phyloP scores from a whole-genome alignment of 2,329 filamentous ascomycete species.

The Alternaria sp. region DNA sequence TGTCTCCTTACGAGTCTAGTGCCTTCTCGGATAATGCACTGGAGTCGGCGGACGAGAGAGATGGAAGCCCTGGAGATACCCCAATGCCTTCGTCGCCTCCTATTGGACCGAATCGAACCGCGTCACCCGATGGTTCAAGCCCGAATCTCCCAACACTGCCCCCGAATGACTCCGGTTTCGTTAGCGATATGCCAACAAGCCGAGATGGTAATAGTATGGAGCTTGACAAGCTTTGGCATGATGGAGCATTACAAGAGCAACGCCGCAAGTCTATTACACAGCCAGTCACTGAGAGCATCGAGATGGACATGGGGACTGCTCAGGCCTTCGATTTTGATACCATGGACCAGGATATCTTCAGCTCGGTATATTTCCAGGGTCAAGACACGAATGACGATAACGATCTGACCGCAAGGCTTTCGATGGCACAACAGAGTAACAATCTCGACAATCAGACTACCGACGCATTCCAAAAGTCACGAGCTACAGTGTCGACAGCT shows the following conservation, averaged over 20 bases:
- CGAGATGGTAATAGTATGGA: constrained; percentile 69
- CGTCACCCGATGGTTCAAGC: constrained; percentile 77
- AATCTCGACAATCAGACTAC: not conserved
- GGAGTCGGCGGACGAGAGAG: constrained; percentile 59
- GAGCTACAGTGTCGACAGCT: constrained; percentile 19
- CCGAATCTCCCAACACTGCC: constrained; percentile 71
- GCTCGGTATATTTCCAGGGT: constrained; percentile 11
- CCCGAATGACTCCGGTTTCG: constrained; percentile 78
- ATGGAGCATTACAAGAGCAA: constrained; percentile 28
- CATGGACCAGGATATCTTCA: constrained; percentile 19
- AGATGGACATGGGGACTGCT: constrained; percentile 23
- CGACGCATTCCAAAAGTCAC: constrained; percentile 16
- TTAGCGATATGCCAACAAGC: constrained; percentile 79
- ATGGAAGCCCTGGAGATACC: constrained; percentile 63
- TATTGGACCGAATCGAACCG: constrained; percentile 67
- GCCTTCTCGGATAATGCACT: constrained; percentile 54
- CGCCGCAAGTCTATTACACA: constrained; percentile 24
- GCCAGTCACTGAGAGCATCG: constrained; percentile 33
- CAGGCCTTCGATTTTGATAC: constrained; percentile 13
- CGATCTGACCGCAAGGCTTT: constrained; percentile 3
- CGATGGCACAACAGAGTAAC: constrained; percentile 7
- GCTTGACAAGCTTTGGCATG: constrained; percentile 31
- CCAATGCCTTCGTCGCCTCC: constrained; percentile 93
- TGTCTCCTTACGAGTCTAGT: constrained; percentile 45
- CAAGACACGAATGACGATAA: constrained; percentile 12